Conservation (phyloP, 805 yeast species). For the Spathaspora boniae region DNA sequence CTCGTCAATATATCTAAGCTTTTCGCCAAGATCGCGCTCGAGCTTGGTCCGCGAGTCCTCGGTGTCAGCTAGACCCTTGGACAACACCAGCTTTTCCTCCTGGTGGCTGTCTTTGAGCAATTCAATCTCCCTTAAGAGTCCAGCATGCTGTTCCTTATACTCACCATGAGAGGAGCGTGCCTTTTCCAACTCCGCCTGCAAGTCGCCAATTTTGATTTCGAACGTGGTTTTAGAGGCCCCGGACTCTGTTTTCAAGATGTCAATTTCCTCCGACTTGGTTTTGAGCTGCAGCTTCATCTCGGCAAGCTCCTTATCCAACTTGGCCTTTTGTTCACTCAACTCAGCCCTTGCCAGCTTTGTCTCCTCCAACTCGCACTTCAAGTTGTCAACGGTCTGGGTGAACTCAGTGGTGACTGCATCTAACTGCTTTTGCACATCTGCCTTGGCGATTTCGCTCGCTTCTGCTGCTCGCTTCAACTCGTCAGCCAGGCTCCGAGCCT, state of each 20-base stretch:
- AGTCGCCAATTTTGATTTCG: not conserved
- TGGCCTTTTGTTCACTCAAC: constrained; percentile 6
- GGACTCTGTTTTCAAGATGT: constrained; percentile 3
- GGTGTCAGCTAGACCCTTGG: too few species aligned
- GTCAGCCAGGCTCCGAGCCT: constrained; percentile 1
- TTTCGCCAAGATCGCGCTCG: not conserved
- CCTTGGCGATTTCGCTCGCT: constrained; percentile 4
- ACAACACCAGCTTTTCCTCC: too few species aligned
- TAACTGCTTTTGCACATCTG: constrained; percentile 1
- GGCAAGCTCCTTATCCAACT: constrained; percentile 33
- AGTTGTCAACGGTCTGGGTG: constrained; percentile 2
- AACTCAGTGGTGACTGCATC: constrained; percentile 4
- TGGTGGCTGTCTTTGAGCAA: not conserved
- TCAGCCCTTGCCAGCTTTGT: not conserved
- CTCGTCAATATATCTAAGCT: not conserved
- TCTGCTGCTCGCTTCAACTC: constrained; percentile 8
- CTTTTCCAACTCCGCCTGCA: constrained; percentile 6
- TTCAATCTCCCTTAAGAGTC: not conserved
- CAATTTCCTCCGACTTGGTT: not conserved
- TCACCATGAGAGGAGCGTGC: not conserved
- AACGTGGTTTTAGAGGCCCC: not conserved
- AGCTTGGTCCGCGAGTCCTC: too few species aligned
- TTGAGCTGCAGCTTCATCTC: constrained; percentile 14
- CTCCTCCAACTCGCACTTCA: constrained; percentile 2
- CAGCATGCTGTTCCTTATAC: not conserved